Conservation (phyloP, 2,329 filamentous ascomycete species). For the Colletotrichum sansevieriae region DNA sequence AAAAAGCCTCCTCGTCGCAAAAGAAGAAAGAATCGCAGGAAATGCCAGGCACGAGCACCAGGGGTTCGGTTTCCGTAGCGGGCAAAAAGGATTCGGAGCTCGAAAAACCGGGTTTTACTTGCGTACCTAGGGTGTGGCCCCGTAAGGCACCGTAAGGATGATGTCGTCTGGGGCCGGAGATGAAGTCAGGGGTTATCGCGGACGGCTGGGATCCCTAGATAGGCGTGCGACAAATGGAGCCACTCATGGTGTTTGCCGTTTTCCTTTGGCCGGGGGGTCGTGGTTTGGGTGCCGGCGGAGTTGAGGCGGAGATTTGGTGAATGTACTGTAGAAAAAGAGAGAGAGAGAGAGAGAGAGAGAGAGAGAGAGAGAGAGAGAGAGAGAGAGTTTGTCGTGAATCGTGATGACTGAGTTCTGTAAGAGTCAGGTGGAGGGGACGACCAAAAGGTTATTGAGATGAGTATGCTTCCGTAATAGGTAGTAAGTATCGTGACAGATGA, state of each 20-base stretch:
- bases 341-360: too few species aligned
- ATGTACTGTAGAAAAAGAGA: too few species aligned
- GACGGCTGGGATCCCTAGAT: not conserved
- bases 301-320: not conserved
- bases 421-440: not conserved
- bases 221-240: not conserved
- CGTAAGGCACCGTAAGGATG: constrained; percentile 38
- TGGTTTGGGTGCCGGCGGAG: too few species aligned
- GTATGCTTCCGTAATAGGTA: not conserved
- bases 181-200: constrained; percentile 6
- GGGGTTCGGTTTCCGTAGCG: not conserved
- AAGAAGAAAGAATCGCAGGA: not conserved
- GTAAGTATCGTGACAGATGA: too few species aligned
- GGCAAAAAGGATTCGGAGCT: not conserved
- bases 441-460: constrained; percentile 2
- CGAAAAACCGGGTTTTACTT: constrained; percentile 10
- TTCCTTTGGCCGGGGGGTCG: not conserved
- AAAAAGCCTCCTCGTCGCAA: constrained; percentile 8
- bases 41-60: too few species aligned
- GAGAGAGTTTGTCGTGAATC: too few species aligned
- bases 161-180: constrained; percentile 21
- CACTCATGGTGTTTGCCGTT: not conserved
- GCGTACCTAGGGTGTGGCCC: not conserved
- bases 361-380: too few species aligned
- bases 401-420: not conserved